Base-by-base conservation (phyloP, 2,329 filamentous ascomycete species). In the Clarireedia homoeocarpa region DNA sequence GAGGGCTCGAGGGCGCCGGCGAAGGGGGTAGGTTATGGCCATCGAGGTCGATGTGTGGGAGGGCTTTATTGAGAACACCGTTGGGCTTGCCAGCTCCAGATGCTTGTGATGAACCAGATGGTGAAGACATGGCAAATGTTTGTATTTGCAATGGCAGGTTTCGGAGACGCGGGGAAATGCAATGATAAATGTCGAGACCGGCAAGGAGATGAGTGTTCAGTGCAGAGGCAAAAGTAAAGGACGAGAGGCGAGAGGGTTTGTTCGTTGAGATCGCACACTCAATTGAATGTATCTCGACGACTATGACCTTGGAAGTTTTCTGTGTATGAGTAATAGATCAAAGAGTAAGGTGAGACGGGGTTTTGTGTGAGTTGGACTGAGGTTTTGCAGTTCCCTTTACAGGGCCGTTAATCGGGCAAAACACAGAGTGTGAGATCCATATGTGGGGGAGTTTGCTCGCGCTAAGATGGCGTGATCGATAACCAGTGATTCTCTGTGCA, bases 1-100 rank as follows among this genome's bases (percentile, higher is more conserved):
- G 82, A 24, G 94, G 94, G 69, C 87, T 96, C 15, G 92, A 97
- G 2, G 92, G 91, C 24, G 94, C 90, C 2, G 94, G 94, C 6
- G 94, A 96, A 1, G 91, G 91, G 51, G 91, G 91, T 51, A 96
- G 77, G 67, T 91, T 78, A 73, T 95, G 88, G 44, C 90, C 90
- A 67, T 92, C 87, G 58, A 91, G 77, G 70, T 95, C 90, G 61
- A 91, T 77, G 63, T 83, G 79, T 45, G 64, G 47, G 20, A 69
- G 59, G 24, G 61, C 62, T 59, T 70, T 69, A 20, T 59, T 59
- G 38, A 62, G 45, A 46, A 53, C 61, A n/a, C 53, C 61, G 61
- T 58, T 67, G 52, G 58, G 54, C 53, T 63, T 66, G n/a, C 58
- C 58, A 53, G 59, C 47, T 52, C 61, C 59, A 30, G 60, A 62